Conservation (phyloP, 176 grass and related monocot species). For the Bothriochloa decipiens region DNA sequence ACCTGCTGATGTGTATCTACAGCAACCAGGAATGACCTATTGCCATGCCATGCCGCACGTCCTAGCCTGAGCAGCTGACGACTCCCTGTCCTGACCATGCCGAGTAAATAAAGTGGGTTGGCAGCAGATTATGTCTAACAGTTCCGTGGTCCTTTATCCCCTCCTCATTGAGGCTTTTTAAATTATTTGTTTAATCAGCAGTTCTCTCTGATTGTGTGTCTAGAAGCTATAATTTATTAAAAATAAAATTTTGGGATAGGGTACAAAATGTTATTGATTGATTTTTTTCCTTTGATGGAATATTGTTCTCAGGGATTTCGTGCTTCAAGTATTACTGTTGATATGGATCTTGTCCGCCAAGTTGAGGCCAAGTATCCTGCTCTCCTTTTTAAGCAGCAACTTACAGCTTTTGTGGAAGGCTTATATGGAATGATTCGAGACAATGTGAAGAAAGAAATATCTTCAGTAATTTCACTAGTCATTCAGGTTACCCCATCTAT, state of each 20-base stretch:
- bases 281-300: constrained; percentile 35
- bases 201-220: neutral
- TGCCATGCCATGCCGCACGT: no score
- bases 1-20: no score
- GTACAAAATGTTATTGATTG: neutral
- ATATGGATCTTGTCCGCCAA: constrained; percentile 76
- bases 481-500: constrained; percentile 80
- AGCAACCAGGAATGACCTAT: no score
- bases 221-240: constrained; percentile 11
- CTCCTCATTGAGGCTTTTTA: neutral
- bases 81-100: no score
- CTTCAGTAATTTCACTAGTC: constrained; percentile 70
- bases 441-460: constrained; percentile 83
- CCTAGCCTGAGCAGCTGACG: no score
- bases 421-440: constrained; percentile 93
- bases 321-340: constrained; percentile 74
- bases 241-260: neutral
- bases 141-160: no score
- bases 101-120: no score
- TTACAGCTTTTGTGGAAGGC: constrained; percentile 85
- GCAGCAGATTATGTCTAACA: no score
- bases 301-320: constrained; percentile 71
- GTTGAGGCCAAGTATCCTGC: constrained; percentile 93
- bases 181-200: neutral
- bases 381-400: constrained; percentile 95